Evolutionary conservation across 148 eudicot genomes (phyloP).

Genomic region (Heliamphora exappendiculata): DNA sequence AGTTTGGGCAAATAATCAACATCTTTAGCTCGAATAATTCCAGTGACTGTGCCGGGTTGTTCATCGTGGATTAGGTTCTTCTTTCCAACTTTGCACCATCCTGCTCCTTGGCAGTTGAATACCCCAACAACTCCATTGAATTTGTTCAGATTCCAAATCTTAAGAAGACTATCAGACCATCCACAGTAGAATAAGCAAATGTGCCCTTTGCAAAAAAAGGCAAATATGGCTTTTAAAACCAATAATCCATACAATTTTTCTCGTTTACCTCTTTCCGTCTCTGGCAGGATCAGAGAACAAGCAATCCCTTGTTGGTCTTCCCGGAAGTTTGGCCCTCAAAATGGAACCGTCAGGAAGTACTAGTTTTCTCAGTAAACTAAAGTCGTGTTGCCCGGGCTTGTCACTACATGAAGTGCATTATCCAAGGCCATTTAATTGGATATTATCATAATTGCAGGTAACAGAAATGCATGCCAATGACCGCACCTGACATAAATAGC

Average conservation of each 20-base stretch:
- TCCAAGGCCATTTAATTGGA: background rate
- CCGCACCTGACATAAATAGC: conserved; percentile 77
- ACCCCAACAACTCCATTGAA: conserved; percentile 72
- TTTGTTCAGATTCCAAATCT: conserved; percentile 86
- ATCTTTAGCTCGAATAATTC: conserved; percentile 50
- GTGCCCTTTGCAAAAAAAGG: background rate
- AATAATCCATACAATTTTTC: background rate
- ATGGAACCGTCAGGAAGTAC: conserved; percentile 87
- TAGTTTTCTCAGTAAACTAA: conserved; percentile 60
- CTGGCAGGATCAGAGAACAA: conserved; percentile 75
- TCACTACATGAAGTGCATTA: conserved; percentile 40
- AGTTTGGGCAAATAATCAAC: conserved; percentile 50
- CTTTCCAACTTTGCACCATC: conserved; percentile 83
- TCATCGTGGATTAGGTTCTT: conserved; percentile 65
- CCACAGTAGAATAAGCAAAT: background rate
- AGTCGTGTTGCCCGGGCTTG: conserved; percentile 84
- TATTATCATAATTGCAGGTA: background rate
- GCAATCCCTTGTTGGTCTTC: conserved; percentile 76
- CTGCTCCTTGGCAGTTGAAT: conserved; percentile 96
- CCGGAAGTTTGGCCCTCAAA: conserved; percentile 80
- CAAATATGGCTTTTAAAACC: background rate
- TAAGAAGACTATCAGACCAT: conserved; percentile 44
- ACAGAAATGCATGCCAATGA: background rate
- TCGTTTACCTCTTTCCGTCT: conserved; percentile 64
- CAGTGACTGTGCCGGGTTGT: conserved; percentile 53